phyloP scores from a whole-genome alignment of 1,284 basidiomycete species.

The Neotropicomus parvogracilis region DNA sequence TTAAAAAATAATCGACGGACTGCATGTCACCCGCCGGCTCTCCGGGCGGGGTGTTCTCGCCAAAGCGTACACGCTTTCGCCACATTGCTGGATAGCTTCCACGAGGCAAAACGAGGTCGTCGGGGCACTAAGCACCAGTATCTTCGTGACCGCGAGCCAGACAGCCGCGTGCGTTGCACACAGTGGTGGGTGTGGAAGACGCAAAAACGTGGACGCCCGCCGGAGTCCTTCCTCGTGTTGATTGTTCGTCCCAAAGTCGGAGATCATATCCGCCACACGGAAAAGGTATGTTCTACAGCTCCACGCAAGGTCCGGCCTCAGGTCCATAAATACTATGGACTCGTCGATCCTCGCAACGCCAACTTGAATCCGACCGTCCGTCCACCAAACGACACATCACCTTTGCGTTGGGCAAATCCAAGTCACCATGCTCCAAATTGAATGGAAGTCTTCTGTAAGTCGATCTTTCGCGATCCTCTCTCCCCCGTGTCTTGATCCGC shows the following conservation, averaged over 20 bases:
- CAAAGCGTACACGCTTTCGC: conserved; percentile 24
- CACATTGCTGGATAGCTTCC: conserved; percentile 14
- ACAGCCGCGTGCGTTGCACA: conserved; percentile 4
- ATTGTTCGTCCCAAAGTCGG: conserved; percentile 16
- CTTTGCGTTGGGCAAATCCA: conserved; percentile 5
- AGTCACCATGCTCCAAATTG: conserved; percentile 33
- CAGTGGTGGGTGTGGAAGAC: conserved; percentile 1
- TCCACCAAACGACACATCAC: conserved; percentile 8
- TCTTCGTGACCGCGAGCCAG: conserved; percentile 9
- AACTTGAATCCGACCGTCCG: conserved; percentile 10
- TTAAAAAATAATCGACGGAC: neutral
- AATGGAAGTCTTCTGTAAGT: conserved; percentile 41
- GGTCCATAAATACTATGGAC: conserved; percentile 26
- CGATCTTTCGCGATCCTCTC: conserved; percentile 4
- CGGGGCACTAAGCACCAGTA: conserved; percentile 1
- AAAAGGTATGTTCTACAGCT: conserved; percentile 14
- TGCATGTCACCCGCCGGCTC: conserved; percentile 9
- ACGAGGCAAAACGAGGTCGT: conserved; percentile 24
- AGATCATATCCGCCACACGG: conserved; percentile 15
- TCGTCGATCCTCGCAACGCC: neutral
- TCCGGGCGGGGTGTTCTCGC: conserved; percentile 16
- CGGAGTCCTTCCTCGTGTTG: neutral
- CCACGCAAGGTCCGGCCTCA: conserved; percentile 1
- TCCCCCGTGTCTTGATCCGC: conserved; percentile 6
- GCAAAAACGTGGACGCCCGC: conserved; percentile 11